Base-by-base conservation (phyloP, 1,284 basidiomycete species). In the Ustilago cynodontis region DNA sequence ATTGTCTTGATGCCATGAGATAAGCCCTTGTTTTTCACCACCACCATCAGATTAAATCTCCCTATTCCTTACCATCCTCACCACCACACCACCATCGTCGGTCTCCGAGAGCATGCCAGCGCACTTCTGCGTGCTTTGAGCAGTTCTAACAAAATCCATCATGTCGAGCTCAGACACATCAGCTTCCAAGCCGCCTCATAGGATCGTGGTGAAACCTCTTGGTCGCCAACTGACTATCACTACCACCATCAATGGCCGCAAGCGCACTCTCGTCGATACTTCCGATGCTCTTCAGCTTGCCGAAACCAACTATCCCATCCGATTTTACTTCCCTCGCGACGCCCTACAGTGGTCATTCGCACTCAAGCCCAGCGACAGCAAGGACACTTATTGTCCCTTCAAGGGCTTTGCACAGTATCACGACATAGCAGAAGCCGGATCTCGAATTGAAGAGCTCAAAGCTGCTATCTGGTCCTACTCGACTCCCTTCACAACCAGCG, bases 391-490 rank as follows among this genome's bases (percentile, higher is more conserved):
- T 35, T 78, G 76, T 45, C 76, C 76, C 2, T 78, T 13, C 65
- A 78, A 78, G 41, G 76, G 76, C 26, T 74, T 68, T 43, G 71
- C 76, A 0, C 54, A 63, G 47, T 78, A 74, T 37, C 57, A 62
- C 50, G 71, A 74, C 18, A 49, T 74, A 14, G 49, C 57, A 1
- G 56, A 67, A 11, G 64, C 68, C 1, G 73, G 68, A 4, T 43
- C 55, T 0, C 65, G 59, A 6, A 57, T 76, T 24, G 41, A 49
- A 2, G n/a, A 64, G 20, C 65, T 76, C 51, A 61, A 57, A 24
- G 64, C 57, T 18, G 64, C 73, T 16, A 52, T 78, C 55, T 78
- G 76, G 76, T 59, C 61, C 18, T 78, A 78, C 51, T 49, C 57
- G 1, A 67, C 33, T 9, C 71, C 68, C 2, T 78, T 78, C 49